Evolutionary conservation across 2,329 filamentous ascomycete genomes (phyloP), one percentile per base, ranked within the genome.

Genomic region (Cytospora piceicola): DNA sequence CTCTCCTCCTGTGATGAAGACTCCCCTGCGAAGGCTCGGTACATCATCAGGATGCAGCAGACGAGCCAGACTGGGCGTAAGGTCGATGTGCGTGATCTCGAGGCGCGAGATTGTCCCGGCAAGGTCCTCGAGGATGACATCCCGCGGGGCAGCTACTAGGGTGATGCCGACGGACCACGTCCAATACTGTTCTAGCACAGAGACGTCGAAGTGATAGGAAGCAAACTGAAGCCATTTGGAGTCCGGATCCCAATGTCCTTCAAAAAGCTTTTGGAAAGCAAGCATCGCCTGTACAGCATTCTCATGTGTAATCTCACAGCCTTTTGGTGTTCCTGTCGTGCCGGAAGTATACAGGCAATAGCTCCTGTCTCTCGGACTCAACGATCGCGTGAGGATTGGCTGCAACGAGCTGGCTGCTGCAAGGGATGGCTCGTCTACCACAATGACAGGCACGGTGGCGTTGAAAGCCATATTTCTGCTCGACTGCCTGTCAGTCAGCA

Each of bases 1-100:
- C 75, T 97, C 94, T 2, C 94, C 94, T 9, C 94, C 94, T 0
- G 94, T 97, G 70, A 97, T 97, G 74, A 97, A 97, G 0, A 97
- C 91, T 3, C 94, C 93, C 56, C 84, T 85, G 69, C 90, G 92
- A 1, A 97, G 80, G 32, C 84, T 90, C 1, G 94, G 93, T 0
- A 94, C 91, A 53, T 96, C 90, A 36, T 91, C 83, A 0, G 94
- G 94, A 66, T 90, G 88, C 0, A 95, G 78, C 12, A 96, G 80
- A 7, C 91, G 85, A 2, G 94, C 94, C 20, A 97, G 80, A 74
- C 92, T 96, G 0, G 94, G 94, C 0, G 94, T 97, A 3, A 97
- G 81, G 75, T 97, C 94, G 63, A 97, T 93, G 73, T 97, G 94
- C 0, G 94, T 97, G 68, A 97, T 94, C 11, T 81, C 78, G 4